Evolutionary conservation across 1,284 basidiomycete species (phyloP), one percentile per base, ranked within the genome.

Genomic region (Papiliotrema nemorosa): DNA sequence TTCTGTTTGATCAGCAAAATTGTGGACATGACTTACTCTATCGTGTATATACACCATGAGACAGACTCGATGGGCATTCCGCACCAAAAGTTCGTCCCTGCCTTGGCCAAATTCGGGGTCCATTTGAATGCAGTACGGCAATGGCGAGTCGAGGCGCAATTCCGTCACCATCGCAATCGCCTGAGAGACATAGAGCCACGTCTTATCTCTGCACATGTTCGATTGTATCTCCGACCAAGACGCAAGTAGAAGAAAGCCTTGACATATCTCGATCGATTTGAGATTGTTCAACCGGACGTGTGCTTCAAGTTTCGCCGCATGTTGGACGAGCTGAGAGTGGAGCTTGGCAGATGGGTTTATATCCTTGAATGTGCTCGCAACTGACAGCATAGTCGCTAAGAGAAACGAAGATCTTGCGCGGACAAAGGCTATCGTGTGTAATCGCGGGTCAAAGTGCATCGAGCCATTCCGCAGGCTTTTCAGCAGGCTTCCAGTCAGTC

Each of bases 211-310:
- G 25, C 49, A 44, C 10, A 60, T 29, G 21, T 44, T 52, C 24
- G 39, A 29, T 2, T 52, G 53, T 14, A 60, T 45, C 31, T 60
- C 55, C 9, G 43, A 31, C 49, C 50, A 60, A 25, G 44, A 55
- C 25, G 58, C 58, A 14, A 60, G 37, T n/a, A 57, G 25, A 9
- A 60, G 27, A 6, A 60, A 24, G 1, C 31, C 58, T 35, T 57
- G 54, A 9, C 57, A 44, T 20, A 60, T 57, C 45, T 60, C 58
- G 26, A 60, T 55, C 6, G 58, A 60, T 29, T 60, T 60, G 41
- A 50, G 39, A 29, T 60, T 50, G 9, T 60, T 52, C 27, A 50
- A 52, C n/a, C 58, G 46, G 18, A 60, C 52, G 20, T 50, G 21
- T 2, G 44, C 29, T 31, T 54, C 52, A 27, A 60, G 42, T 26